These are phyloP conservation scores for Phaeosphaeria sp. DNA, from an alignment of 2,329 filamentous ascomycete species.

Conservation along the genomic window DNA sequence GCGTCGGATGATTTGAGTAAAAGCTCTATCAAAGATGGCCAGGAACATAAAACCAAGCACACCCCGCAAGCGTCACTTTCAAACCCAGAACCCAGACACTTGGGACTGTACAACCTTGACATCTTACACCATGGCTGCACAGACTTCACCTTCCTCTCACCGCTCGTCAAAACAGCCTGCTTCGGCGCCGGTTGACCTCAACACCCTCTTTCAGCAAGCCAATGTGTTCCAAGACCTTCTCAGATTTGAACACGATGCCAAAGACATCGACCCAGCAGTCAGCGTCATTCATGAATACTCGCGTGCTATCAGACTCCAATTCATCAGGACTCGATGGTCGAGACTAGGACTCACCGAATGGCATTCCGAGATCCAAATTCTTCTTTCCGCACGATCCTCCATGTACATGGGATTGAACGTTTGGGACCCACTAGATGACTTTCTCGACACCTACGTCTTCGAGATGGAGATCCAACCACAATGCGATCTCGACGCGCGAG, in stretches of 20 bases:
- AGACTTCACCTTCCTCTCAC: background rate
- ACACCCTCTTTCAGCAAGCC: constrained; percentile 4
- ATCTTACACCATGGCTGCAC: background rate
- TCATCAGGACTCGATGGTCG: constrained; percentile 5
- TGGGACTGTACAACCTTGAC: background rate
- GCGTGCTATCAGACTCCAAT: constrained; percentile 4
- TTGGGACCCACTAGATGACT: constrained; percentile 6
- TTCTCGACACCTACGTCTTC: constrained; percentile 7
- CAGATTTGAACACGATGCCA: constrained; percentile 3
- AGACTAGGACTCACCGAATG: constrained; percentile 5
- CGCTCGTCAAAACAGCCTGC: background rate
- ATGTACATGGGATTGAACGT: constrained; percentile 3
- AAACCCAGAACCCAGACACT: background rate
- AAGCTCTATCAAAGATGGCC: background rate
- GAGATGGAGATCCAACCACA: constrained; percentile 7
- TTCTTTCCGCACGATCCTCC: constrained; percentile 2
- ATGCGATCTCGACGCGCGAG: background rate
- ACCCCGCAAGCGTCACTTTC: background rate
- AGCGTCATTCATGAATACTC: constrained; percentile 5
- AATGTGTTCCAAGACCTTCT: constrained; percentile 4
- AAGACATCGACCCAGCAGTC: constrained; percentile 3
- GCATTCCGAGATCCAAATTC: constrained; percentile 5
- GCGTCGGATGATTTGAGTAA: background rate
- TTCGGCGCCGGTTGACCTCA: background rate
- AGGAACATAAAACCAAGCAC: background rate